Conservation (phyloP, 495 filamentous ascomycete species). For the Trichoderma reesei region DNA sequence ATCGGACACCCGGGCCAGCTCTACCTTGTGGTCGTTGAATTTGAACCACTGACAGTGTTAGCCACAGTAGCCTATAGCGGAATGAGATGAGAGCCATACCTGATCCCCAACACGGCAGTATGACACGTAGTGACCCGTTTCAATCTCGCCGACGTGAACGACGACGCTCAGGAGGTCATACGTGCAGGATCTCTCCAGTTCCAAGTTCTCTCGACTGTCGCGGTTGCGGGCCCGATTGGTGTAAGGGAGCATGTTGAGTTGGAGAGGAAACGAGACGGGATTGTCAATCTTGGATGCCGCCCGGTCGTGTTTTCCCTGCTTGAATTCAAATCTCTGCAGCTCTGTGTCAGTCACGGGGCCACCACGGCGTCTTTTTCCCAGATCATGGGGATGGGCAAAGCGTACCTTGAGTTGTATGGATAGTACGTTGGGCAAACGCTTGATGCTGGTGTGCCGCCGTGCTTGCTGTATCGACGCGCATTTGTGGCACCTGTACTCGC, state of each 20-base stretch:
- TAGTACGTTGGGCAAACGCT: constrained; percentile 72
- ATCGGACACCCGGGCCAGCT: constrained; percentile 63
- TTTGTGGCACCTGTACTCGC: constrained; percentile 69
- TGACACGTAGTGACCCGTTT: constrained; percentile 80
- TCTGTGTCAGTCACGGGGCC: background rate
- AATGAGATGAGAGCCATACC: constrained; percentile 32
- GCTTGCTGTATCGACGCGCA: constrained; percentile 65
- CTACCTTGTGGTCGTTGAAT: constrained; percentile 88
- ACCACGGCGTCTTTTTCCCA: background rate
- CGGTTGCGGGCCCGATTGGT: constrained; percentile 48
- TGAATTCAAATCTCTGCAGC: constrained; percentile 67
- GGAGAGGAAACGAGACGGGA: constrained; percentile 71
- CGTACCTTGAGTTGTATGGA: constrained; percentile 82
- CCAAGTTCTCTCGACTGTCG: constrained; percentile 34
- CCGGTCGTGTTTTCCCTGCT: constrained; percentile 43
- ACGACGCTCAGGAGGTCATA: constrained; percentile 82
- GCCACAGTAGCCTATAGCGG: background rate
- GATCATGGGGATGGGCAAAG: background rate
- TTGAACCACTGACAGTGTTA: constrained; percentile 60
- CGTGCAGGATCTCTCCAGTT: constrained; percentile 45
- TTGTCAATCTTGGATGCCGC: constrained; percentile 71
- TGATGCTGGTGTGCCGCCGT: constrained; percentile 70
- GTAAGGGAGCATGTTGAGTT: constrained; percentile 80
- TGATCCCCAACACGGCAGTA: constrained; percentile 71
- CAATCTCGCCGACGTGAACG: constrained; percentile 78